These are phyloP conservation scores for Hypoxylon subgilvum DNA, from an alignment of 495 filamentous ascomycete genomes.

Conservation along the genomic window DNA sequence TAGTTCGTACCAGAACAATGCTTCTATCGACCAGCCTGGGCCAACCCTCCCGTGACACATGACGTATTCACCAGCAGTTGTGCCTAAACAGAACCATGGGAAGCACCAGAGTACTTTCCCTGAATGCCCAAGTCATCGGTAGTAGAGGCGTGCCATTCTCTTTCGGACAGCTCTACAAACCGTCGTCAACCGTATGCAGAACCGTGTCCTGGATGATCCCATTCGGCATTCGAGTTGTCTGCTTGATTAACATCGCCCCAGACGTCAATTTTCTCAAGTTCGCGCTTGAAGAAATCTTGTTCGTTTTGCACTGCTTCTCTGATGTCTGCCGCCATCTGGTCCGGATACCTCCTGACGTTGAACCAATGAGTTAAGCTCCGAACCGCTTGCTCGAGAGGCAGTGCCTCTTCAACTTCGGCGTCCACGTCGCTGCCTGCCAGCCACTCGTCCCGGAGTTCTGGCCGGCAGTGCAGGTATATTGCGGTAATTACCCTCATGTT, in stretches of 20 bases:
- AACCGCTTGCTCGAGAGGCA: conserved; percentile 88
- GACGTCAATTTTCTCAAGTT: conserved; percentile 81
- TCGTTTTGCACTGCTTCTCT: conserved; percentile 72
- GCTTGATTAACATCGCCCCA: conserved; percentile 49
- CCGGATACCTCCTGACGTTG: conserved; percentile 80
- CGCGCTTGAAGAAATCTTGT: conserved; percentile 85
- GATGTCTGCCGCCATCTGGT: conserved; percentile 76
- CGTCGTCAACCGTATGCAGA: conserved; percentile 26
- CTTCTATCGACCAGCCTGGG: neutral
- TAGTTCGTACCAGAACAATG: neutral
- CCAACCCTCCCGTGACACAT: neutral
- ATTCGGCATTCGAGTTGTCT: conserved; percentile 41
- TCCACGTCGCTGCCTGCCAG: conserved; percentile 88
- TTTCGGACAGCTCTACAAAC: conserved; percentile 1
- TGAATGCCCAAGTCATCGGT: neutral
- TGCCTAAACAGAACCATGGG: neutral
- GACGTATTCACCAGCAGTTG: neutral
- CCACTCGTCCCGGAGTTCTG: conserved; percentile 95
- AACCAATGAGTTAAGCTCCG: conserved; percentile 90
- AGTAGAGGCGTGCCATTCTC: neutral
- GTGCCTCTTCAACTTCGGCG: conserved; percentile 86
- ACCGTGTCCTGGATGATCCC: conserved; percentile 37
- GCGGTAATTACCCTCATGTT: conserved; percentile 99
- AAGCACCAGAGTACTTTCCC: neutral
- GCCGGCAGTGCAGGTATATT: conserved; percentile 89